These are phyloP conservation scores for Liquidambar formosana DNA, from an alignment of 164 flowering plant genomes.

Conservation along the genomic window DNA sequence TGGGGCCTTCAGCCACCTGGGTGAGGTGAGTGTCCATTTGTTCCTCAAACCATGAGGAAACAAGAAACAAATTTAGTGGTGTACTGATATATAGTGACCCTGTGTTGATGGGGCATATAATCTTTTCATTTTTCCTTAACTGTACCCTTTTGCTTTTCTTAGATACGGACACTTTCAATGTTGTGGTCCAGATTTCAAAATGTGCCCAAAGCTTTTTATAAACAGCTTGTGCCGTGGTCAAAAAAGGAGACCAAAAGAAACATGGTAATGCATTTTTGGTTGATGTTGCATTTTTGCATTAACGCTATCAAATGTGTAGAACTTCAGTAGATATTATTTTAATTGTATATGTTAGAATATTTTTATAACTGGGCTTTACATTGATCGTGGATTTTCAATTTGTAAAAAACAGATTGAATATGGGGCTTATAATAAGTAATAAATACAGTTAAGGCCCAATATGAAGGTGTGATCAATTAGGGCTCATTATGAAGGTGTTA, in stretches of 20 bases:
- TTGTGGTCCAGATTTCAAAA: conserved; percentile 84
- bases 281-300: background rate
- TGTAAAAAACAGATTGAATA: no score
- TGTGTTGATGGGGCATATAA: background rate
- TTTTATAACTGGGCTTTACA: no score
- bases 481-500: no score
- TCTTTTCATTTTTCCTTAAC: background rate
- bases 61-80: background rate
- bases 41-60: background rate
- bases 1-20: conserved; percentile 96
- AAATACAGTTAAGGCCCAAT: no score
- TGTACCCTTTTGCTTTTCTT: background rate
- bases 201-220: conserved; percentile 72
- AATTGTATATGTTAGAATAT: background rate
- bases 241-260: conserved; percentile 28
- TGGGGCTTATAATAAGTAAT: no score
- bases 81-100: background rate
- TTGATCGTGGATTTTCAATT: no score
- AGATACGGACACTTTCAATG: conserved; percentile 99
- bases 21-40: conserved; percentile 78
- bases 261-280: conserved; percentile 31
- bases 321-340: background rate
- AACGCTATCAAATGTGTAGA: background rate
- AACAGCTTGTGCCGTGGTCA: conserved; percentile 63
- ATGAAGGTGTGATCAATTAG: no score